Base-by-base conservation (phyloP, 495 filamentous ascomycete species). In the Bacidia rubella region DNA sequence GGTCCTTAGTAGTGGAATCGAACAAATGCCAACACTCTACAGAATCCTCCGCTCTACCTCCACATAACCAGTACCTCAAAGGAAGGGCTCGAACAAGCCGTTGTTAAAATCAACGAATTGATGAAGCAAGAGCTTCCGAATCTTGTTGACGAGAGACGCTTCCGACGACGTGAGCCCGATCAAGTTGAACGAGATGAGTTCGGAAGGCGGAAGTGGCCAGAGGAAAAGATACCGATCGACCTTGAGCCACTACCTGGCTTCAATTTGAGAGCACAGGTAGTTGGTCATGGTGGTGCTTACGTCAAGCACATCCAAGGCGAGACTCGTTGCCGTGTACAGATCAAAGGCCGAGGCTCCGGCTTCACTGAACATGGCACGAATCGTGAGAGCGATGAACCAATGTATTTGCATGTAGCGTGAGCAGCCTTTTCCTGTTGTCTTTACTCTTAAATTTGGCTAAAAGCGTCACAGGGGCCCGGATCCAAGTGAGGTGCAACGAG, bases 141-240 rank as follows among this genome's bases (percentile, higher is more conserved):
- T 59, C 75, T 98, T 21, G 87, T 98, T 35, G 92, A 98, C 57
- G 90, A 98, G 63, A 82, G 92, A 49, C 81, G 92, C 43, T 96
- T 98, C 68, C 85, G 89, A 58, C 79, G 89, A 51, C 74, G 89
- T 49, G 86, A 95, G 54, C 86, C 87, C 43, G 86, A 94, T 48
- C 79, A 75, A 29, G 81, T 96, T n/a, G 92, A 98, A 65, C 83
- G 90, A 51, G 92, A 97, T 62, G 87, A 95, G 64, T 90, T 82
- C 68, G 90, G 90, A 52, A 81, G 92, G 86, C 88, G 90, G 58
- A 96, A 96, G 87, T 97, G 92, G 92, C 92, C 92, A 7, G 90
- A 96, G 61, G 89, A 95, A 66, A 85, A 82, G 53, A 93, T 98
- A 54, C 81, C 87, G 9, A 86, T 97, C 55, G 78, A 82, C 50